Percentiles rank a stretch among this genome's conserved stretches.
phyloP scores from a whole-genome alignment of 1,284 basidiomycete genomes.

The Irpex sp. region DNA sequence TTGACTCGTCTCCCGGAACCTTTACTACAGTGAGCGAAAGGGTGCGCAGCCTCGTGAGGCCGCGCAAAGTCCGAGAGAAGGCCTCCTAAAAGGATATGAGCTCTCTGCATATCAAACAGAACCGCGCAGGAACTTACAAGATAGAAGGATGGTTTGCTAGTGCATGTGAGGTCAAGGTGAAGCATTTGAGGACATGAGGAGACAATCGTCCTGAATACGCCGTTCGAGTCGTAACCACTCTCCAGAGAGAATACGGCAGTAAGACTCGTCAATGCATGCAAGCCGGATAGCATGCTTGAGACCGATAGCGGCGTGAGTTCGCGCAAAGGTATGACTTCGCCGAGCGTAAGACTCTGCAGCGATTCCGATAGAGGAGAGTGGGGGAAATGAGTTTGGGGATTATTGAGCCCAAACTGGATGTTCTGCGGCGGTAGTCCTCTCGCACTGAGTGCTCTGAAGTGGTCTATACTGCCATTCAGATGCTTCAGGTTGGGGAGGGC shows the following conservation, averaged over 20 bases:
- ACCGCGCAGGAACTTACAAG: constrained; percentile 40
- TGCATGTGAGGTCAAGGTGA: constrained; percentile 60
- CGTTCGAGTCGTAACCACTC: constrained; percentile 68
- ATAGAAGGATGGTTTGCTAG: constrained; percentile 66
- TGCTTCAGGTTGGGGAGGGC: constrained; percentile 48
- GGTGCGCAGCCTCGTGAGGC: constrained; percentile 56
- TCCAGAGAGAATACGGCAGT: constrained; percentile 64
- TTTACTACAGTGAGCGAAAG: constrained; percentile 60
- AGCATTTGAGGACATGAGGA: constrained; percentile 58
- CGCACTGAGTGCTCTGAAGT: constrained; percentile 43
- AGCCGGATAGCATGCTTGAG: constrained; percentile 48
- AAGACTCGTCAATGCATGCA: constrained; percentile 52
- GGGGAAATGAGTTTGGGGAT: constrained; percentile 21
- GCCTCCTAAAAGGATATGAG: constrained; percentile 26
- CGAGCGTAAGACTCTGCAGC: constrained; percentile 46
- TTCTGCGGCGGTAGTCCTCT: constrained; percentile 4
- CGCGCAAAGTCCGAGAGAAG: constrained; percentile 38
- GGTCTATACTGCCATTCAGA: constrained; percentile 59
- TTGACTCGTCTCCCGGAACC: constrained; percentile 59
- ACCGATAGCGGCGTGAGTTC: constrained; percentile 61
- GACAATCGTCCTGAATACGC: constrained; percentile 60
- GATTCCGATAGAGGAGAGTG: constrained; percentile 33
- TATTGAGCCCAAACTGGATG: constrained; percentile 8
- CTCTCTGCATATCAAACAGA: neutral
- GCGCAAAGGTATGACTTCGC: constrained; percentile 63